Percentiles rank a stretch among this genome's conserved stretches.
Evolutionary conservation across 176 grass and related monocot genomes (phyloP).

Genomic region (Phoenix roebelenii): DNA sequence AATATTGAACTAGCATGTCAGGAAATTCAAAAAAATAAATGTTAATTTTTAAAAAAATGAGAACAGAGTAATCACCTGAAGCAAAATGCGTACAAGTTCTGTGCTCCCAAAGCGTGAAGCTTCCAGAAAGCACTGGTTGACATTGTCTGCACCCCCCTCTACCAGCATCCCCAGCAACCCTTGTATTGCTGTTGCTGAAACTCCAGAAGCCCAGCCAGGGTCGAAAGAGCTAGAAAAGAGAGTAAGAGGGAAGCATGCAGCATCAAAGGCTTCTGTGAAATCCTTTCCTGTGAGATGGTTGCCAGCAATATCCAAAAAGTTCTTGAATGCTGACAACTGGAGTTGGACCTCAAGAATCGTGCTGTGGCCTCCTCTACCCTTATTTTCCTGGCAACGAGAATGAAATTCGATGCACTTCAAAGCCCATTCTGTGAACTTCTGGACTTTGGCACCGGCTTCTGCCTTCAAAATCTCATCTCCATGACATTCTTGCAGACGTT

Average conservation of each 20-base stretch:
- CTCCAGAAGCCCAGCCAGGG: slow-evolving; percentile 70
- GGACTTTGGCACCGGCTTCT: slow-evolving; percentile 79
- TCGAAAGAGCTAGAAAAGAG: slow-evolving; percentile 81
- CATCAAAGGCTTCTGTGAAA: slow-evolving; percentile 95
- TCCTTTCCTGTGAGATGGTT: slow-evolving; percentile 91
- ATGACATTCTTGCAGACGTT: slow-evolving; percentile 86
- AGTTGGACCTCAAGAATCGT: slow-evolving; percentile 80
- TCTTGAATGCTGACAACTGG: slow-evolving; percentile 81
- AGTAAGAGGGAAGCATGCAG: slow-evolving; percentile 94
- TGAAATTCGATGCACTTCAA: slow-evolving; percentile 77
- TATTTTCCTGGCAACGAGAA: slow-evolving; percentile 39
- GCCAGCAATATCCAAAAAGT: slow-evolving; percentile 82
- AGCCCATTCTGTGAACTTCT: slow-evolving; percentile 97
- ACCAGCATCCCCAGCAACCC: slow-evolving; percentile 84
- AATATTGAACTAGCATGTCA: too few relatives aligned
- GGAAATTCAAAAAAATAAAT: too few relatives aligned
- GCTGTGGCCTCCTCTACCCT: slow-evolving; percentile 44
- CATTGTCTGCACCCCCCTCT: slow-evolving; percentile 95
- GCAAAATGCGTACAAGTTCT: slow-evolving; percentile 85
- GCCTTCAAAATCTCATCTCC: slow-evolving; percentile 86
- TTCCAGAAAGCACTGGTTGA: slow-evolving; percentile 98
- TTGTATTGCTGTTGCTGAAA: slow-evolving; percentile 58
- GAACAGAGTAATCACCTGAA: slow-evolving; percentile 38
- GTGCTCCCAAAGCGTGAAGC: slow-evolving; percentile 89
- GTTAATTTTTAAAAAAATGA: too few relatives aligned